phyloP scores from a whole-genome alignment of 1,284 basidiomycete species.

The Boletus mariae region DNA sequence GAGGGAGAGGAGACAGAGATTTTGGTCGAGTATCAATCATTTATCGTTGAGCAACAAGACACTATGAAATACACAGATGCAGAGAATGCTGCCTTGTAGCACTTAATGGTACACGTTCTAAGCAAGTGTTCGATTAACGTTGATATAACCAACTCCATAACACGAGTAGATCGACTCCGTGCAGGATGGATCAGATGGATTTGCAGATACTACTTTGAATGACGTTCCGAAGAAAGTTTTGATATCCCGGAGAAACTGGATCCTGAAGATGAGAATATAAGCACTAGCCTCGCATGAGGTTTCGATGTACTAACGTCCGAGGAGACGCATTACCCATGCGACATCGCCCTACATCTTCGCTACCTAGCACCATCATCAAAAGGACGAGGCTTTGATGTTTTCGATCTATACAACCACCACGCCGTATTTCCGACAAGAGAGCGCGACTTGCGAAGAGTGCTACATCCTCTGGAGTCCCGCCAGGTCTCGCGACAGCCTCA shows the following conservation, averaged over 20 bases:
- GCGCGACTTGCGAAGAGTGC: constrained; percentile 76
- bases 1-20: constrained; percentile 47
- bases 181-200: constrained; percentile 46
- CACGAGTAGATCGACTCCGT: constrained; percentile 70
- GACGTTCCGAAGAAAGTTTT: constrained; percentile 77
- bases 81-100: not conserved
- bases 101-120: constrained; percentile 28
- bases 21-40: constrained; percentile 51
- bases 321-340: constrained; percentile 79
- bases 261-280: constrained; percentile 43
- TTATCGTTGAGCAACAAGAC: constrained; percentile 32
- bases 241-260: constrained; percentile 88
- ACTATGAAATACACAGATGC: not conserved
- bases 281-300: not conserved
- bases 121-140: constrained; percentile 69
- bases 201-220: constrained; percentile 53
- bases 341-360: constrained; percentile 92
- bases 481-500: constrained; percentile 79
- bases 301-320: constrained; percentile 64
- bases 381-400: constrained; percentile 88
- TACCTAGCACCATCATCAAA: constrained; percentile 90
- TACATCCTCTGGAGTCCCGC: constrained; percentile 88
- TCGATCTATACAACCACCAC: constrained; percentile 88
- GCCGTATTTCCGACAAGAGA: constrained; percentile 75
- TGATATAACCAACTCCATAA: constrained; percentile 75